Conservation (phyloP, 805 yeast genomes). For the Suhomyces tanzawaensis region DNA sequence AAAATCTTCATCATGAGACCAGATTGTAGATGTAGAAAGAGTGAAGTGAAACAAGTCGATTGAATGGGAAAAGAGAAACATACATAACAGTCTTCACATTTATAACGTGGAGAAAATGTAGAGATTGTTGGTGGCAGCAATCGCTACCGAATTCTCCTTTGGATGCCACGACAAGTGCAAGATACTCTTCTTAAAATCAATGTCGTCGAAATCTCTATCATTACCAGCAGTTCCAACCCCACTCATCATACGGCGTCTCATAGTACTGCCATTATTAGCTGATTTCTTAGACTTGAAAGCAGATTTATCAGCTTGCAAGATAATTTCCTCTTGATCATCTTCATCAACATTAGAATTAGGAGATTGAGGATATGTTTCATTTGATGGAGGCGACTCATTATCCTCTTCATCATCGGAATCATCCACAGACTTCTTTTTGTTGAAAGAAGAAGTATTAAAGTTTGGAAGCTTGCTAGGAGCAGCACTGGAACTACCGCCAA, state of each 20-base stretch:
- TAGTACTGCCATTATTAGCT: slow-evolving; percentile 29
- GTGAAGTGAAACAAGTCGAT: not conserved
- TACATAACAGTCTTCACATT: no score
- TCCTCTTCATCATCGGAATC: slow-evolving; percentile 25
- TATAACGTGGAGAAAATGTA: slow-evolving; percentile 76
- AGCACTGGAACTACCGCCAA: slow-evolving; percentile 22
- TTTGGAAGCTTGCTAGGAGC: slow-evolving; percentile 9
- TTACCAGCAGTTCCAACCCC: slow-evolving; percentile 47
- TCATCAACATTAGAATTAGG: slow-evolving; percentile 32
- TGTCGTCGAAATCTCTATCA: slow-evolving; percentile 69
- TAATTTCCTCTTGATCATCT: slow-evolving; percentile 55
- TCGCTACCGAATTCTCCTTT: slow-evolving; percentile 90
- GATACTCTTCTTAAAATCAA: slow-evolving; percentile 92
- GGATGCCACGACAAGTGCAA: slow-evolving; percentile 99
- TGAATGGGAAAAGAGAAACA: not conserved
- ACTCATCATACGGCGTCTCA: slow-evolving; percentile 51
- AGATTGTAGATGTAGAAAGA: no score
- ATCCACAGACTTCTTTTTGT: slow-evolving; percentile 22
- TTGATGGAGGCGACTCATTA: slow-evolving; percentile 25
- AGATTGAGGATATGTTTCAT: slow-evolving; percentile 28
- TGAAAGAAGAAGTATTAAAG: slow-evolving; percentile 14
- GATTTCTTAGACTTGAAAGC: slow-evolving; percentile 84
- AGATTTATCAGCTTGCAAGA: slow-evolving; percentile 95
- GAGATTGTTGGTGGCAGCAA: slow-evolving; percentile 96
- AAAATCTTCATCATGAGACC: not conserved